A percentile compares a stretch with the other conserved stretches of the same genome.
These are phyloP conservation scores for Pyrus communis DNA, from an alignment of 306 rosid species.

Conservation along the genomic window DNA sequence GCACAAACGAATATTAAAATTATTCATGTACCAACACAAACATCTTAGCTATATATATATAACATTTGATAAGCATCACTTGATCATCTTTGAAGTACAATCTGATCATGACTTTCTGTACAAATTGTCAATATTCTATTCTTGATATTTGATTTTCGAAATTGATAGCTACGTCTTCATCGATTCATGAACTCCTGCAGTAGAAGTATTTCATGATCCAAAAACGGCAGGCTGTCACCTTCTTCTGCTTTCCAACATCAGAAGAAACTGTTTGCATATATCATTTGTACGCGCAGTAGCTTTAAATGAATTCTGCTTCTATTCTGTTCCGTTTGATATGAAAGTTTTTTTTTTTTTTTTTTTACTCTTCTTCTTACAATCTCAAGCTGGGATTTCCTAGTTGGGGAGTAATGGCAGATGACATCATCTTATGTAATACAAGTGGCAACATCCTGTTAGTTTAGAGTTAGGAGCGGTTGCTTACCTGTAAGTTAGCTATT, in stretches of 20 bases:
- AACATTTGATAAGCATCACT: slow-evolving; percentile 30
- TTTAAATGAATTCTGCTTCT: neutral
- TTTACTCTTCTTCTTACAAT: too few species aligned
- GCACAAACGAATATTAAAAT: too few species aligned
- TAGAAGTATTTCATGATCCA: neutral
- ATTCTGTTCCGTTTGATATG: neutral
- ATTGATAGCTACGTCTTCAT: neutral
- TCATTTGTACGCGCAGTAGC: neutral
- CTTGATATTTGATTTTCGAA: neutral
- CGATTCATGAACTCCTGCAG: neutral
- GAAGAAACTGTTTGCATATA: neutral
- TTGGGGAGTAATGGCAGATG: too few species aligned
- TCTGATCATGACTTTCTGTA: slow-evolving; percentile 9
- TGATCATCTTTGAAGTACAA: slow-evolving; percentile 19
- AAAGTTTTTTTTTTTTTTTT: too few species aligned
- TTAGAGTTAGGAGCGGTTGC: too few species aligned
- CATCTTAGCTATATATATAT: neutral
- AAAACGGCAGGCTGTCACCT: neutral
- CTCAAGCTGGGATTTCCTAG: too few species aligned
- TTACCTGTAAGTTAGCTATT: too few species aligned
- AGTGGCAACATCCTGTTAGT: too few species aligned
- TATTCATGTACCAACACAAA: neutral
- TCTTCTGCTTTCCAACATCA: neutral
- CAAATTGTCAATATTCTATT: slow-evolving; percentile 23
- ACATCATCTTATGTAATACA: too few species aligned